Evolutionary conservation across 108 stramenopile genomes (phyloP), one percentile per base, ranked within the genome.

Genomic region (Cyclotella sp.): DNA sequence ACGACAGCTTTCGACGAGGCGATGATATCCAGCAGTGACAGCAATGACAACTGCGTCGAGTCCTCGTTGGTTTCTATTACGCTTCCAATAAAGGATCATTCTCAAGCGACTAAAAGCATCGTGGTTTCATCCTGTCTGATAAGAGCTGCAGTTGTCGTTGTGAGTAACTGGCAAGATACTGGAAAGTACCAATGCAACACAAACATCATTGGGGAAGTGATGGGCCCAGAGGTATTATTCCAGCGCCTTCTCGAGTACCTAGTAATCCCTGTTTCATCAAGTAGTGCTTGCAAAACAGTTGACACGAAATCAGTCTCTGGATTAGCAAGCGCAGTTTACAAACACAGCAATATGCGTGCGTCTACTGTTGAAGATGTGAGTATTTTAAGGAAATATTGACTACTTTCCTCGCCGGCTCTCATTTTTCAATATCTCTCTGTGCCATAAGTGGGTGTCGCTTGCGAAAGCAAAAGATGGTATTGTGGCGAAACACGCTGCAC

Each of bases 381-480:
- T 78, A 1, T 12, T 76, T 22, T 46, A 5, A 41, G 52, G 9
- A 40, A 11, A 24, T 15, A 26, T 52, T 18, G 40, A 41, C 13
- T 39, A n/a, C 29, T 59, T 61, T 72, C 16, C 28, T 70, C 5
- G 22, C 28, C 27, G 21, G 51, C n/a, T 49, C 7, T 54, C 21
- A 19, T 19, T 54, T 54, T 54, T 7, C 7, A 7, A 18, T 19
- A 19, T 19, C 21, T 7, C 53, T 13, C n/a, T 61, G 26, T 9
- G 29, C 27, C 29, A 9, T 19, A 29, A 85, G 84, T 93, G 92
- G 92, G 87, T 90, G 9, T 87, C 88, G 82, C 82, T 93, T 22
- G 88, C 87, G 16, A 86, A 82, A 68, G 80, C 89, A 30, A 78
- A 84, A 28, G 82, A 85, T 66, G 87, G 86, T 51, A 42, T 70